phyloP scores from a whole-genome alignment of 1,139 yeast species.

The Suhomyces ambrosiae region DNA sequence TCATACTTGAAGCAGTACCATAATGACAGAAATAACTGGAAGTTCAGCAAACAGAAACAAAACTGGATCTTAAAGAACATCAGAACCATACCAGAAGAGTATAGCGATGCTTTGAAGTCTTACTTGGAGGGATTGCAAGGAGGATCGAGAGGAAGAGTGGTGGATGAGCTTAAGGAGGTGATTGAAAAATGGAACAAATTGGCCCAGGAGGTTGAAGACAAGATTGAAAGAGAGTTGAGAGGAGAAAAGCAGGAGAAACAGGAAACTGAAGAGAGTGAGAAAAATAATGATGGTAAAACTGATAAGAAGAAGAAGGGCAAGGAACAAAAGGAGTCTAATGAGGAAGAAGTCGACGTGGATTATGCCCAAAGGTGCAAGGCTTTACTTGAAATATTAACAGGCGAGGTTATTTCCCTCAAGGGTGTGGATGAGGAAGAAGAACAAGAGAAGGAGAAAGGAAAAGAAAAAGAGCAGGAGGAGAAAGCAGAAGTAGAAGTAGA shows the following conservation, averaged over 20 bases:
- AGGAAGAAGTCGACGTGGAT: conserved; percentile 28
- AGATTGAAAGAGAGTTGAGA: conserved; percentile 37
- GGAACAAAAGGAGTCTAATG: conserved; percentile 16
- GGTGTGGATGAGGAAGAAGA: conserved; percentile 32
- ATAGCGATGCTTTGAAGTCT: conserved; percentile 52
- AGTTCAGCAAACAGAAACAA: conserved; percentile 91
- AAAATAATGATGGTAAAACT: no score
- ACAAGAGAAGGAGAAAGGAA: conserved; percentile 21
- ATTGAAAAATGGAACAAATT: conserved; percentile 60
- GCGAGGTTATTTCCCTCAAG: conserved; percentile 34
- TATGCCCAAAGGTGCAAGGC: conserved; percentile 50
- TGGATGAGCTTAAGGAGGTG: conserved; percentile 51
- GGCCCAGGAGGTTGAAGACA: conserved; percentile 43
- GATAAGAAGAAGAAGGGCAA: conserved; percentile 15
- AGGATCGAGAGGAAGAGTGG: conserved; percentile 62
- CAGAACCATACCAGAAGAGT: conserved; percentile 54
- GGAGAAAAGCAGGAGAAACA: conserved; percentile 19
- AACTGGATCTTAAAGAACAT: conserved; percentile 85
- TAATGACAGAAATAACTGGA: conserved; percentile 71
- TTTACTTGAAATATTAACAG: conserved; percentile 39
- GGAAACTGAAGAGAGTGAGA: conserved; percentile 14
- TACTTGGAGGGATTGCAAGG: conserved; percentile 78
- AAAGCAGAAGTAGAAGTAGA: conserved; percentile 14
- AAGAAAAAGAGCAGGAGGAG: conserved; percentile 10
- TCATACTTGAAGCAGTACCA: conserved; percentile 69